Evolutionary conservation across 2,329 filamentous ascomycete species (phyloP).

Genomic region (Cladosporium colombiae): DNA sequence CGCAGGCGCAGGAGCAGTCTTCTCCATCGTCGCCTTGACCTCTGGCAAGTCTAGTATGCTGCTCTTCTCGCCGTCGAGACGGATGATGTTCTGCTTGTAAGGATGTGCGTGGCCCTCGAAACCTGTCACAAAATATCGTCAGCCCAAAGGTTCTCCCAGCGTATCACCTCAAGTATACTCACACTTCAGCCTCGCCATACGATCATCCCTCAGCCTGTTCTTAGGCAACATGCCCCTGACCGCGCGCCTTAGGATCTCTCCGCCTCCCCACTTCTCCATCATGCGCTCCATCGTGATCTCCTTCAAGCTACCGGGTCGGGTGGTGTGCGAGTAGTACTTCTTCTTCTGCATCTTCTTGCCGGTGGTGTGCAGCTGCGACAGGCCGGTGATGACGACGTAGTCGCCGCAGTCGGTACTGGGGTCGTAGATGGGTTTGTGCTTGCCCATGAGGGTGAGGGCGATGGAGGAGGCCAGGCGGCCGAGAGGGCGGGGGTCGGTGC

Average conservation of each 20-base stretch:
- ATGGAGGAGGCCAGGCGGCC: conserved; percentile 87
- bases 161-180: conserved; percentile 31
- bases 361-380: conserved; percentile 81
- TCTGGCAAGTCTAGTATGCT: conserved; percentile 37
- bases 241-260: conserved; percentile 85
- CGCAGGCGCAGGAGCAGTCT: conserved; percentile 16
- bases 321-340: conserved; percentile 93
- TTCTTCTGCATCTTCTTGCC: conserved; percentile 94
- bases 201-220: conserved; percentile 85
- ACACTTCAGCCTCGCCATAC: conserved; percentile 83
- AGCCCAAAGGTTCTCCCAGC: neutral
- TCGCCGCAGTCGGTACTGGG: conserved; percentile 98
- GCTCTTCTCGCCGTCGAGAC: conserved; percentile 51
- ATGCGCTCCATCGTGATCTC: conserved; percentile 91
- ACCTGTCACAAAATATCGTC: conserved; percentile 48
- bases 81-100: conserved; percentile 83
- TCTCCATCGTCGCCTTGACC: conserved; percentile 41
- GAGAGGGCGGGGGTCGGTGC: conserved; percentile 70
- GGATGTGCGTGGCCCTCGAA: conserved; percentile 94
- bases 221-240: conserved; percentile 98
- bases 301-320: conserved; percentile 81
- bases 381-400: conserved; percentile 94
- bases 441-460: conserved; percentile 89
- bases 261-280: conserved; percentile 91
- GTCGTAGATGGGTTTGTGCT: conserved; percentile 98